A percentile compares a stretch with the other conserved stretches of the same genome.
Conservation (phyloP, 1,284 basidiomycete genomes). For the Ustilago bromivora region DNA sequence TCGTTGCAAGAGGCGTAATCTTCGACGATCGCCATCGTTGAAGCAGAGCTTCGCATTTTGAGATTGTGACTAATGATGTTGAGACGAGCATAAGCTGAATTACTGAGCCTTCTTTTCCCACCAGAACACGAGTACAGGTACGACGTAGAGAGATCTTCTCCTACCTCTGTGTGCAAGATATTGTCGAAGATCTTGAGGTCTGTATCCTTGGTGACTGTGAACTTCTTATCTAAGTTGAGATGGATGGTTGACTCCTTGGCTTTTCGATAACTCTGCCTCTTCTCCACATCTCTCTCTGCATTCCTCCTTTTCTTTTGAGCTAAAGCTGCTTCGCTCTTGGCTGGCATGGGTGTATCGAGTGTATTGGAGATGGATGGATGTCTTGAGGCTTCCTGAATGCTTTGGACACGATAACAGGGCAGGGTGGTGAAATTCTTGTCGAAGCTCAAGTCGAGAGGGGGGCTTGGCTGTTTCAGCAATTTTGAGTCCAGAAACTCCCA, state of each 20-base stretch:
- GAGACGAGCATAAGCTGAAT: neutral
- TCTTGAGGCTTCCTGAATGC: neutral
- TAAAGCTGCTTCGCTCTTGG: neutral
- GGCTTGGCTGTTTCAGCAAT: no score
- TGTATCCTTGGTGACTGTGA: neutral
- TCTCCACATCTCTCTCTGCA: neutral
- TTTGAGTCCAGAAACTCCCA: no score
- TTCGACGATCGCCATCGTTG: neutral
- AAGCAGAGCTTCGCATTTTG: neutral
- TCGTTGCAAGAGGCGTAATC: neutral
- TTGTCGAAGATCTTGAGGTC: neutral
- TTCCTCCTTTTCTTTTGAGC: neutral
- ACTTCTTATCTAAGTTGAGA: neutral
- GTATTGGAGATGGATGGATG: neutral
- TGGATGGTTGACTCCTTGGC: conserved; percentile 3
- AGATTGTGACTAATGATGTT: neutral
- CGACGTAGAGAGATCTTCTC: neutral
- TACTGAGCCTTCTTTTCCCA: neutral
- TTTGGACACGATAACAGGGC: neutral
- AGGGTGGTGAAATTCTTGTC: no score
- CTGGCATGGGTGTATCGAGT: neutral
- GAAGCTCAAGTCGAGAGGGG: no score
- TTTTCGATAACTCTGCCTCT: conserved; percentile 1
- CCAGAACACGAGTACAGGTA: neutral
- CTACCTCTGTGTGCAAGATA: neutral